These are phyloP conservation scores for Emergomyces pasteurianus DNA, from an alignment of 2,329 filamentous ascomycete genomes.

Conservation along the genomic window DNA sequence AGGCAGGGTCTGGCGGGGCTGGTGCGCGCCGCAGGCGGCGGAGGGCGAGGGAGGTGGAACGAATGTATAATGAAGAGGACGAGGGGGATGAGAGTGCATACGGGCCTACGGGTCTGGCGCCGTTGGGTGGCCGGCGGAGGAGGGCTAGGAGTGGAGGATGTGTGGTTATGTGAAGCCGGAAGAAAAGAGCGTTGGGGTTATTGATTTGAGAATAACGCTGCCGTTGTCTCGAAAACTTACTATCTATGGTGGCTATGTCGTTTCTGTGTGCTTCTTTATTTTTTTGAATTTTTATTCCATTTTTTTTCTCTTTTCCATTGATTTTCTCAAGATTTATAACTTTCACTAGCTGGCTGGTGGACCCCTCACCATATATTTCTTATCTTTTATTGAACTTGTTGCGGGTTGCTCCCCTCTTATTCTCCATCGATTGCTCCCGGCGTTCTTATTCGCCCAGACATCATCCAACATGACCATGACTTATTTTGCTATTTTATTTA, in stretches of 20 bases:
- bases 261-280: no score
- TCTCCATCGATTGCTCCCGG: no score
- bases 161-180: conserved; percentile 47
- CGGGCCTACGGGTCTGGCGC: conserved; percentile 21
- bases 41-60: conserved; percentile 68
- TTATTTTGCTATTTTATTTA: background rate
- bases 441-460: no score
- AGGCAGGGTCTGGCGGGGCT: conserved; percentile 51
- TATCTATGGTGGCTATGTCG: no score
- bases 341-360: no score
- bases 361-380: background rate
- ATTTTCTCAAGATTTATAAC: no score
- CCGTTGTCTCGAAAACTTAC: background rate
- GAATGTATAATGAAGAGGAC: conserved; percentile 69
- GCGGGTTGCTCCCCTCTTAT: no score
- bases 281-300: no score
- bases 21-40: conserved; percentile 60
- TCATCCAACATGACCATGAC: background rate
- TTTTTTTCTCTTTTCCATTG: no score
- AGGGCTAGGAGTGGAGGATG: conserved; percentile 55
- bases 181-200: no score
- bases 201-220: background rate
- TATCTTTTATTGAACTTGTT: no score
- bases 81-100: conserved; percentile 27
- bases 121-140: conserved; percentile 42